Evolutionary conservation across 305 asterid genomes (phyloP).

Genomic region (Fraxinus albicans): DNA sequence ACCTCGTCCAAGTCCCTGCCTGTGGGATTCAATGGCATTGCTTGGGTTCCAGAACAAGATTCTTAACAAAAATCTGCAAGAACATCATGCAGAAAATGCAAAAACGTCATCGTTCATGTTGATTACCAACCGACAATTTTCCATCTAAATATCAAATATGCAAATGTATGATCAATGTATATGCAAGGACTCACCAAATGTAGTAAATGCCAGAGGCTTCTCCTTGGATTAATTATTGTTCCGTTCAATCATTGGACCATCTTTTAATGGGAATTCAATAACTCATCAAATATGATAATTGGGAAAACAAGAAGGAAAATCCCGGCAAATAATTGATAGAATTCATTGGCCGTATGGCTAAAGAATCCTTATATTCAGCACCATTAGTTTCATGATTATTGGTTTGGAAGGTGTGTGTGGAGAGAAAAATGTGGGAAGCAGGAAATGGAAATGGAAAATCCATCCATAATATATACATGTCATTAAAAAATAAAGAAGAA

Average conservation of each 20-base stretch:
- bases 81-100: neutral
- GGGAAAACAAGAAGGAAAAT: neutral
- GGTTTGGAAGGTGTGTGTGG: conserved; percentile 21
- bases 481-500: neutral
- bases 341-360: conserved; percentile 22
- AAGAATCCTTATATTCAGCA: conserved; percentile 27
- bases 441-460: conserved; percentile 1
- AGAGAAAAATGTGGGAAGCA: conserved; percentile 31
- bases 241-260: neutral
- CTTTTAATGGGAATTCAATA: neutral
- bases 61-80: conserved; percentile 1
- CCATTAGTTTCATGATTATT: conserved; percentile 18
- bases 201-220: neutral
- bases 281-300: neutral
- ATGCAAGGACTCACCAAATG: conserved; percentile 25
- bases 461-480: neutral
- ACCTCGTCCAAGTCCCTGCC: conserved; percentile 41
- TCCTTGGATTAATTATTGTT: neutral
- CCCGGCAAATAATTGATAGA: neutral
- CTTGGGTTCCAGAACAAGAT: conserved; percentile 11
- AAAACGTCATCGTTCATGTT: neutral
- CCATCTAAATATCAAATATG: neutral
- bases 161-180: too few relatives aligned
- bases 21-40: conserved; percentile 19
- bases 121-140: neutral